Evolutionary conservation across 176 grass and related monocot genomes (phyloP).

Genomic region (Oryza coarctata): DNA sequence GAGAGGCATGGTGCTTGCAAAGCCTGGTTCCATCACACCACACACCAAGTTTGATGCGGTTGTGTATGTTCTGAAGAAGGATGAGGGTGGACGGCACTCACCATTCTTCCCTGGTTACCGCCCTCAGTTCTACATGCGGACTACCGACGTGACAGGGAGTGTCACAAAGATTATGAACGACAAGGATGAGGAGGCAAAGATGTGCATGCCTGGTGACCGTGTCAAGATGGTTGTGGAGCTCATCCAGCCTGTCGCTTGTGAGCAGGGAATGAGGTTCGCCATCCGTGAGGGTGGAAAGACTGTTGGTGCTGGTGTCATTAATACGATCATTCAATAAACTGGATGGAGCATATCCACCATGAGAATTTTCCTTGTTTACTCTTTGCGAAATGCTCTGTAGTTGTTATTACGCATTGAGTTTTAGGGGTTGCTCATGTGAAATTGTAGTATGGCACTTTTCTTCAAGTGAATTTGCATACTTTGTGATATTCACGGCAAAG

Average conservation of each 20-base stretch:
- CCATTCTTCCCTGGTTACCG: constrained; percentile 85
- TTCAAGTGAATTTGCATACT: constrained; percentile 61
- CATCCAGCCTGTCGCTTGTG: constrained; percentile 71
- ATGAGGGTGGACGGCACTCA: constrained; percentile 86
- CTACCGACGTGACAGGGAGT: constrained; percentile 76
- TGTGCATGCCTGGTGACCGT: constrained; percentile 87
- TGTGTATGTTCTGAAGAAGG: constrained; percentile 90
- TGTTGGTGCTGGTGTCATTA: constrained; percentile 77
- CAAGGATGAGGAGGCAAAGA: constrained; percentile 95
- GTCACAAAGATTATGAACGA: constrained; percentile 83
- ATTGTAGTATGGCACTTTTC: constrained; percentile 54
- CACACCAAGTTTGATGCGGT: constrained; percentile 90
- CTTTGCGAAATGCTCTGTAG: constrained; percentile 54
- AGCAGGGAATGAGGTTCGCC: constrained; percentile 85
- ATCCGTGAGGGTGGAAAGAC: constrained; percentile 95
- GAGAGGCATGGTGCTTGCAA: constrained; percentile 83
- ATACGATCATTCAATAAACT: constrained; percentile 63
- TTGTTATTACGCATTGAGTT: constrained; percentile 56
- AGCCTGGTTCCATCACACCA: constrained; percentile 69
- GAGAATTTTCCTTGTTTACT: constrained; percentile 58
- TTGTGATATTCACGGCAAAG: constrained; percentile 47
- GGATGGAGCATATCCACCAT: constrained; percentile 29
- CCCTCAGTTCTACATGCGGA: constrained; percentile 92
- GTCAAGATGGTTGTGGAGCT: constrained; percentile 89
- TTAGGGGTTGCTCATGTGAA: constrained; percentile 59